Evolutionary conservation across 2,329 filamentous ascomycete species (phyloP), one percentile per base, ranked within the genome.

Genomic region (Paecilomyces niveus): DNA sequence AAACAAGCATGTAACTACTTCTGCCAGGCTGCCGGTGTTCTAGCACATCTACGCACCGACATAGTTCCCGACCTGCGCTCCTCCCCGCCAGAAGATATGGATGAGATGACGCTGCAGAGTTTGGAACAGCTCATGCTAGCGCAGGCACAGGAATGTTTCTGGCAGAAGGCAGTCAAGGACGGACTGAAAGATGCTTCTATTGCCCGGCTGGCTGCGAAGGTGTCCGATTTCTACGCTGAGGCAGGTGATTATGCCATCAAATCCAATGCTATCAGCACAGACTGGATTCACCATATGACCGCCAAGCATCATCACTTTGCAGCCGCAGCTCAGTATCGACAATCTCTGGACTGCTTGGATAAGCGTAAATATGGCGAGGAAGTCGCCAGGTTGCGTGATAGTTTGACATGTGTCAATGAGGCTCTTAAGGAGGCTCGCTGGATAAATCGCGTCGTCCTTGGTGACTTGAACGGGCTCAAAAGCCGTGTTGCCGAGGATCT

Each of bases 241-340:
- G 91, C 92, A 0, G 87, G 89, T 6, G 93, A 97, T 66, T 88
- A 87, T 63, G 92, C 91, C 9, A 86, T 95, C 70, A 90, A 92
- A 73, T 96, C 92, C 62, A 88, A 96, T 67, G 87, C 90, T 15
- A 87, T 97, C 64, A 94, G 90, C 71, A 92, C 89, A 58, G 89
- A 94, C 62, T 97, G 93, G 94, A 97, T 99, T 65, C 93, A 97
- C 74, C 93, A 97, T 71, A 92, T 95, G 83, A 92, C 89, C 26
- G 94, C 93, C 5, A 99, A 97, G 72, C 92, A 97, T 69, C 90
- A 97, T 70, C 94, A 97, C 74, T 97, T 99, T 75, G 92, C 93
- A 1, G 93, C 91, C 0, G 94, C 94, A 0, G 94, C 94, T 0
- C 94, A 99, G 71, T 97, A 93, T 67, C 83, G 94, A 13, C 91